Percentiles rank a stretch among this genome's conserved stretches.
Evolutionary conservation across 768 basidiomycete genomes (phyloP).

Genomic region (Termitomyces sp.): DNA sequence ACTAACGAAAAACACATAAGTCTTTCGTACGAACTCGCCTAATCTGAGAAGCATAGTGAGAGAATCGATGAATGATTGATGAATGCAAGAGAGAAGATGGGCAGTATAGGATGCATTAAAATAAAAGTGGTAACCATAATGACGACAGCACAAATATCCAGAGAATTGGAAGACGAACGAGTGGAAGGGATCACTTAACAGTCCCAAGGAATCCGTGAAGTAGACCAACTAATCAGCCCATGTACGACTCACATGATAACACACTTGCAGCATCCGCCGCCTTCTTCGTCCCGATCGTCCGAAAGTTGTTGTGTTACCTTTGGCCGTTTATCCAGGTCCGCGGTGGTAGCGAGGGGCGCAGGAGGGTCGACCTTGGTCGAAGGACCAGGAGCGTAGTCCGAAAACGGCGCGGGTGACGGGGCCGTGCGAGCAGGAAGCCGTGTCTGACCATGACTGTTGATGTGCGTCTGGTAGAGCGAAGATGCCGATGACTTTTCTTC

Average conservation of each 20-base stretch:
- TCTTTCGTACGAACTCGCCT: constrained; percentile 1
- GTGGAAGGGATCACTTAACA: constrained; percentile 7
- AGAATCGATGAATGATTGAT: background rate
- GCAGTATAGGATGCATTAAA: constrained; percentile 9
- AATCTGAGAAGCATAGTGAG: constrained; percentile 12
- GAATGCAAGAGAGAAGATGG: constrained; percentile 1
- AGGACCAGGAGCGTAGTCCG: constrained; percentile 44
- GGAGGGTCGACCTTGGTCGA: constrained; percentile 15
- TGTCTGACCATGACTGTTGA: constrained; percentile 20
- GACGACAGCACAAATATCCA: constrained; percentile 9
- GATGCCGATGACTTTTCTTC: constrained; percentile 17
- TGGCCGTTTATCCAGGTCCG: constrained; percentile 20
- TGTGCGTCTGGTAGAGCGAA: constrained; percentile 10
- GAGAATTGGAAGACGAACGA: constrained; percentile 3
- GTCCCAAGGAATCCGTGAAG: background rate
- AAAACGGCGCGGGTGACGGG: constrained; percentile 57
- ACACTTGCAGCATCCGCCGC: constrained; percentile 75
- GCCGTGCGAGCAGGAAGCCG: constrained; percentile 27
- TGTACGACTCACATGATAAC: constrained; percentile 63
- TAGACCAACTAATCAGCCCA: background rate
- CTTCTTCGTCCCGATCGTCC: constrained; percentile 39
- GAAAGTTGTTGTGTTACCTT: constrained; percentile 34
- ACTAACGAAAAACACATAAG: constrained; percentile 2
- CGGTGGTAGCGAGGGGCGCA: background rate
- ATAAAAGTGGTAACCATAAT: constrained; percentile 3